Evolutionary conservation across 345 rosid species (phyloP), one percentile per base, ranked within the genome.

Genomic region (Gossypium bickii): DNA sequence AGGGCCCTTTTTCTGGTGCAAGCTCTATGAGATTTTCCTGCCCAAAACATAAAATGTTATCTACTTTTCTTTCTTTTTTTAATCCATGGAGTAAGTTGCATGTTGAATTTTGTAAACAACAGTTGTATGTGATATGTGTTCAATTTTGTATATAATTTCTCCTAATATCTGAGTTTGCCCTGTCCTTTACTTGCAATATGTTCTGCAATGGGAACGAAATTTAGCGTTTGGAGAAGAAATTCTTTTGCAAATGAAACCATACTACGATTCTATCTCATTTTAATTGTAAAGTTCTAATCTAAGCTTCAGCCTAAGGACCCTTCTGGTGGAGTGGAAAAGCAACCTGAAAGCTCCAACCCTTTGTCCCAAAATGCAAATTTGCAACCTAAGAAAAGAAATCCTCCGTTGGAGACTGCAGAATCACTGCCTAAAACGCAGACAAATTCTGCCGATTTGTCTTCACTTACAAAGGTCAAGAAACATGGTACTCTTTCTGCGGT

Each of bases 291-390:
- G 18, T 72, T 78, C 60, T 72, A 47, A 63, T 51, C 43, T 74
- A 61, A 78, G 79, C 65, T 43, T 43, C 78, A 77, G 29, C 71
- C 63, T 67, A 22, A n/a, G 4, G 71, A 57, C 29, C 75, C 74
- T 17, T 45, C 18, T 49, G 72, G 22, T 63, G 76, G 45, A 9
- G 65, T 1, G 17, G 74, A 73, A 63, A 66, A 49, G 47, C 84
- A 47, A 48, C 77, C 74, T 58, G 76, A 69, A 68, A 64, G 10
- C 63, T 57, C 76, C 9, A 62, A 60, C 45, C 70, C 76, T 47
- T 67, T 66, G 3, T 9, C 16, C 2, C 76, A 72, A 52, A 47
- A 38, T 47, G 64, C 60, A n/a, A 71, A 65, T 34, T 53, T 48
- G 52, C 79, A 73, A 62, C 43, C 56, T n/a, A 75, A 65, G 38